phyloP scores from a whole-genome alignment of 169 alveolate species.

The Babesia gibsoni region DNA sequence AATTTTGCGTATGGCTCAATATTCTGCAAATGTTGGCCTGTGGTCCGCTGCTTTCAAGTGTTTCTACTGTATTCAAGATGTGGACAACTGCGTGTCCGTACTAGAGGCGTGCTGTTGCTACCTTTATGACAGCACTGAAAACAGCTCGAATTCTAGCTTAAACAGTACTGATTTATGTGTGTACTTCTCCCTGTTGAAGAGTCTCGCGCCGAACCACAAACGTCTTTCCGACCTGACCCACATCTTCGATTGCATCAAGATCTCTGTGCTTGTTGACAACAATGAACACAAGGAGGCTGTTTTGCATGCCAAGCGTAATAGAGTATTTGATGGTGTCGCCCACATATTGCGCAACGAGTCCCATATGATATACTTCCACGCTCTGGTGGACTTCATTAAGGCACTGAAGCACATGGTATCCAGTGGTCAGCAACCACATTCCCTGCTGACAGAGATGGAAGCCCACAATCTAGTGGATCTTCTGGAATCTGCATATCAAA shows the following conservation, averaged over 20 bases:
- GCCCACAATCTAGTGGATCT: constrained; percentile 60
- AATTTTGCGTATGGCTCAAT: constrained; percentile 55
- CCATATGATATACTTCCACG: constrained; percentile 63
- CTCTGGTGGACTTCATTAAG: constrained; percentile 37
- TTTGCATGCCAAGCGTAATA: constrained; percentile 28
- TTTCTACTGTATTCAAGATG: constrained; percentile 60
- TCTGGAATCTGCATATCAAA: constrained; percentile 62
- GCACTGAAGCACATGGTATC: constrained; percentile 53
- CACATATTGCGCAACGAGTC: constrained; percentile 58
- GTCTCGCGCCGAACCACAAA: constrained; percentile 52
- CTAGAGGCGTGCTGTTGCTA: constrained; percentile 65
- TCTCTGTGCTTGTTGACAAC: constrained; percentile 44
- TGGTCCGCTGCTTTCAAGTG: constrained; percentile 58
- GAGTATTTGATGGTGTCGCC: constrained; percentile 34
- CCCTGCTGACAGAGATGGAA: constrained; percentile 25
- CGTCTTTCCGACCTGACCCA: constrained; percentile 43
- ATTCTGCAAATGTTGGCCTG: constrained; percentile 61
- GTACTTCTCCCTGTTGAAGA: constrained; percentile 50
- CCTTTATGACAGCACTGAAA: constrained; percentile 29
- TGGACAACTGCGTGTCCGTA: constrained; percentile 57
- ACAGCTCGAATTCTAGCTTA: neutral
- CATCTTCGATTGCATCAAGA: constrained; percentile 44
- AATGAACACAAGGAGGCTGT: constrained; percentile 41
- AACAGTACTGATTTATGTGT: constrained; percentile 44
- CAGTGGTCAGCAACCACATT: constrained; percentile 53